Evolutionary conservation across 164 flowering plant species (phyloP), one percentile per base, ranked within the genome.

Genomic region (Chimonanthus salicifolius): DNA sequence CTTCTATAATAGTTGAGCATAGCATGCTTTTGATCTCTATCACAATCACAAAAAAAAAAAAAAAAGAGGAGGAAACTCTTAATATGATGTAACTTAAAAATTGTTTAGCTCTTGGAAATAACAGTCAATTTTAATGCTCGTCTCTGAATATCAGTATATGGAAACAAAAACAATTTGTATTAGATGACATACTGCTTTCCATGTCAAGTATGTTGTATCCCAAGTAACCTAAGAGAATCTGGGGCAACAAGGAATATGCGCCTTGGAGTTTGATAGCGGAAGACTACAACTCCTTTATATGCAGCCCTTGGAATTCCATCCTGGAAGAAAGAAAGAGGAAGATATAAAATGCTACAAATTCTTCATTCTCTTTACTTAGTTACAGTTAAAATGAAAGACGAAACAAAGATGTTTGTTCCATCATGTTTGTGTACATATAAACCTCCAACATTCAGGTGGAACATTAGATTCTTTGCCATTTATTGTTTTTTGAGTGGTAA

Each of bases 251-350:
- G 92, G 82, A 93, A 93, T 72, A 95, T 81, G 20, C 98, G 89
- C 70, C 87, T 80, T 51, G 86, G 48, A 33, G 88, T 82, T 77
- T 87, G 89, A 80, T 77, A 82, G 46, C 98, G 85, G 80, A 96
- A 96, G 64, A 89, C 91, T 20, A 96, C 98, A 5, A 93, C 83
- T 74, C 99, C 98, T 84, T 96, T 90, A 80, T 93, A 96, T 49
- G 97, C 88, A 68, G 97, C 80, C 82, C 99, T 87, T 47, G 98
- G 99, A 67, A 96, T 78, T 69, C 98, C 97, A 87, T 96, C 98
- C 98, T 95, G 81, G 9, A 58, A n/a, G 33, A 33, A 50, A 11
- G 11, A 64, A 49, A 65, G 8, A 73, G 44, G 20, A n/a, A 46
- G 67, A 20, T n/a, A 49, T 7, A 33, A 51, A 21, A 7, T 8